Base-by-base conservation (phyloP, 2,329 filamentous ascomycete genomes). In the Amauroascus verrucosus region DNA sequence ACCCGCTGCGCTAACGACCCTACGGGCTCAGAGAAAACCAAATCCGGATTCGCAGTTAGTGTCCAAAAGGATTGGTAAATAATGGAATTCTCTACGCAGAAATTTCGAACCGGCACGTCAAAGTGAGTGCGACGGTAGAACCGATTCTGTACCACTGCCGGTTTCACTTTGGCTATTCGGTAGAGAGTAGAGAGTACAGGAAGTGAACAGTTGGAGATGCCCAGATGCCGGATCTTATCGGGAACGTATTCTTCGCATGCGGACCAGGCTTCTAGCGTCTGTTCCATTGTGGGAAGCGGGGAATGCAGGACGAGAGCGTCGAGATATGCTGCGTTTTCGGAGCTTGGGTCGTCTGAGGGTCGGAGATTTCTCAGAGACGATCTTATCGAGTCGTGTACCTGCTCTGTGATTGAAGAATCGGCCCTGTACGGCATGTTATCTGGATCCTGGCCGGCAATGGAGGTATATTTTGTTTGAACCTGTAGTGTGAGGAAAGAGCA, bases 381-480 rank as follows among this genome's bases (percentile, higher is more conserved):
- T 41, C 75, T 72, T 37, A 93, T 72, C 0, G 85, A 89, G 37
- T 79, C 72, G 59, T 77, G 76, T 16, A 90, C 78, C 67, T 90
- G 84, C 16, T 83, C 75, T 13, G 73, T 72, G 24, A 89, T 67
- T 1, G 81, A 74, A 9, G 76, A 74, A 1, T 72, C 64, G 1
- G 78, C 67, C 61, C 83, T 74, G 66, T 88, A 88, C 0, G 85
- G 84, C 68, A 82, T 74, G 47, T 80, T 75, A 38, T 69, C 67
- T 1, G 71, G 71, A 62, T 83, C 79, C 65, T 90, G 85, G 22
- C 80, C 82, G 14, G 68, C 67, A 3, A 80, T 67, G 0, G 83
- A 76, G 1, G 85, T 88, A 71, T 84, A 93, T 67, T 91, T 93
- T n/a, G 87, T 90, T 76, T 94, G 87, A 43, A 90, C 74, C 80